Evolutionary conservation across 2,329 filamentous ascomycete species (phyloP), one percentile per base, ranked within the genome.

Genomic region (Cryphonectria nitschkei): DNA sequence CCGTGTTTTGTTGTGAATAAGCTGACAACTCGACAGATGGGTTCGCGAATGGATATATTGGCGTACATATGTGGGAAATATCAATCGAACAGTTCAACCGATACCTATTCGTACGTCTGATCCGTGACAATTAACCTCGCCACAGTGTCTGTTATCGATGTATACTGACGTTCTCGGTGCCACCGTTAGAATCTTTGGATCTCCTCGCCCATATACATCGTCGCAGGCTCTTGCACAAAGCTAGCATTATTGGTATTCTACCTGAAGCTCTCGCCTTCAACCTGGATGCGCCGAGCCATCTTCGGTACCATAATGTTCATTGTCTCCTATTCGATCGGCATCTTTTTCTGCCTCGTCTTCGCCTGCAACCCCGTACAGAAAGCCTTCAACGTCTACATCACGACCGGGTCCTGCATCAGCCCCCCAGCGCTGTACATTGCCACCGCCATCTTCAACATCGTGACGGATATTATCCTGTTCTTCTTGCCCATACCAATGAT

Each of bases 391-490:
- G 60, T 77, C 0, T 73, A 69, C 2, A 74, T 78, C 7, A 72
- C 70, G 56, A 77, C 61, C 72, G 83, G 73, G 71, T 76, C 63
- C n/a, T 87, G 85, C 70, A 78, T 87, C 58, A 78, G 84, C 63
- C 80, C 81, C 32, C 80, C 83, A n/a, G 77, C 80, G 1, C 81
- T 87, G 37, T 86, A 86, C 74, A 82, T 87, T 43, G 79, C 82
- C 50, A 85, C 85, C 19, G 83, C 84, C 0, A 81, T 80, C 3
- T 77, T 83, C 26, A 86, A 85, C 70, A 84, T 86, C 62, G 68
- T 81, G 22, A 84, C 84, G 9, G 84, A 87, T 73, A 66, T 87
- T 5, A 73, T 86, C 7, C 80, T 85, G 22, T 84, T 85, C 64
- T 73, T 80, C 0, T 74, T 87, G 2, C 85, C 85, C 0, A 80